Evolutionary conservation across 2,329 filamentous ascomycete species (phyloP).

Genomic region (Neoascochyta sp.): DNA sequence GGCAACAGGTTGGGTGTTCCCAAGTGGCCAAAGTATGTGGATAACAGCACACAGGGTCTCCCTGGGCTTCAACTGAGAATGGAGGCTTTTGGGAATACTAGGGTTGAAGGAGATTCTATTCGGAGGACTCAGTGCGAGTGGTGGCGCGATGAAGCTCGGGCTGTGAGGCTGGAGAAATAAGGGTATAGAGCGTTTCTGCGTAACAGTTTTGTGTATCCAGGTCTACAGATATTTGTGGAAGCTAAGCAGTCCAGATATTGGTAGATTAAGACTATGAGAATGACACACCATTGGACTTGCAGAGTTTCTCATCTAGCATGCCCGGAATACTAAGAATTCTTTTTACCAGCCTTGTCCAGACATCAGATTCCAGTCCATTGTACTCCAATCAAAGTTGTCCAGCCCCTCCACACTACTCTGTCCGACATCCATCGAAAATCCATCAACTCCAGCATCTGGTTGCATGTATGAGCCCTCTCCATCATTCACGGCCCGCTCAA

Average conservation of each 20-base stretch:
- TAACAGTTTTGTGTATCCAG: too few species aligned
- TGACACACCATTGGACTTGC: too few species aligned
- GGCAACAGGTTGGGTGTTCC: slow-evolving; percentile 18
- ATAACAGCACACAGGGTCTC: slow-evolving; percentile 6
- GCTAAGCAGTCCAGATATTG: too few species aligned
- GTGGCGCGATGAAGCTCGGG: slow-evolving; percentile 22
- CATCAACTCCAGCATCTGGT: slow-evolving; percentile 3
- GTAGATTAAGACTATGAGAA: too few species aligned
- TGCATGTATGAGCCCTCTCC: background rate
- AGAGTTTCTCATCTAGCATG: too few species aligned
- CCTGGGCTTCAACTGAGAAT: slow-evolving; percentile 20
- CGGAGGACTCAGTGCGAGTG: slow-evolving; percentile 26
- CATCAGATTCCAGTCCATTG: slow-evolving; percentile 4
- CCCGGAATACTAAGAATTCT: too few species aligned
- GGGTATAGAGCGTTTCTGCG: too few species aligned
- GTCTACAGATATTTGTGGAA: too few species aligned
- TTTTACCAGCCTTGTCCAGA: slow-evolving; percentile 1
- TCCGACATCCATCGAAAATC: slow-evolving; percentile 6
- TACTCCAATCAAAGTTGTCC: too few species aligned
- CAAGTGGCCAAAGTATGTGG: slow-evolving; percentile 41
- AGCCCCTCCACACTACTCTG: too few species aligned
- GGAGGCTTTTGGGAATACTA: slow-evolving; percentile 22
- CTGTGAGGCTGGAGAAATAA: slow-evolving; percentile 23
- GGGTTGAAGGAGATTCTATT: slow-evolving; percentile 24
- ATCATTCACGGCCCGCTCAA: background rate